phyloP scores from a whole-genome alignment of 306 rosid species.

The Bauhinia variegata region DNA sequence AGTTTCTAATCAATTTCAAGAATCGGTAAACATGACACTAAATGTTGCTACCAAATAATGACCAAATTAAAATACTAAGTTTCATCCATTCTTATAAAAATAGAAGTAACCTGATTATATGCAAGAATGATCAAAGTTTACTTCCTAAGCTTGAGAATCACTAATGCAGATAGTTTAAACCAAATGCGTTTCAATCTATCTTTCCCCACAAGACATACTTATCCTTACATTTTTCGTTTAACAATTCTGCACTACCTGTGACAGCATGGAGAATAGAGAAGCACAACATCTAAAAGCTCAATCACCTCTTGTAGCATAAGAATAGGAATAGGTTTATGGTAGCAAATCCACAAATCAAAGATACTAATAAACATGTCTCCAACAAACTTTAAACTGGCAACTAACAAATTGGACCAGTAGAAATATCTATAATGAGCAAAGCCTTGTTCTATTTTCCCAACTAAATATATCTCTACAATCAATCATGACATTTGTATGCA shows the following conservation, averaged over 20 bases:
- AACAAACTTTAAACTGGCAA: background rate
- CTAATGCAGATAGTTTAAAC: no score
- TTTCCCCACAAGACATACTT: no score
- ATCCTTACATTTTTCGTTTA: background rate
- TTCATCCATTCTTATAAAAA: conserved; percentile 13
- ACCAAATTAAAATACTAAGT: conserved; percentile 29
- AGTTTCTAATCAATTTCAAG: no score
- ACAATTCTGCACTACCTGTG: no score
- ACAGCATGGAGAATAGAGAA: no score
- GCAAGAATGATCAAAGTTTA: no score
- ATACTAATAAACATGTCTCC: conserved; percentile 1
- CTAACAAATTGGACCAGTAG: background rate
- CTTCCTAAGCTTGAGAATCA: no score
- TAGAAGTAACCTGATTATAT: conserved; percentile 6
- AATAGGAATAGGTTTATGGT: conserved; percentile 15
- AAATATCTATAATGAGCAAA: conserved; percentile 13
- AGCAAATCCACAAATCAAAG: background rate
- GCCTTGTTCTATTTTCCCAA: conserved; percentile 15
- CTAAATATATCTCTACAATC: conserved; percentile 17
- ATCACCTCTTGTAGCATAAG: background rate
- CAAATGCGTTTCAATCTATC: no score
- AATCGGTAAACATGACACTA: background rate
- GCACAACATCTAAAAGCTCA: background rate
- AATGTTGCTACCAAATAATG: conserved; percentile 10
- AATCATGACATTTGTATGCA: conserved; percentile 28